Conservation (phyloP, 345 rosid genomes). For the Geranium rotundifolium region DNA sequence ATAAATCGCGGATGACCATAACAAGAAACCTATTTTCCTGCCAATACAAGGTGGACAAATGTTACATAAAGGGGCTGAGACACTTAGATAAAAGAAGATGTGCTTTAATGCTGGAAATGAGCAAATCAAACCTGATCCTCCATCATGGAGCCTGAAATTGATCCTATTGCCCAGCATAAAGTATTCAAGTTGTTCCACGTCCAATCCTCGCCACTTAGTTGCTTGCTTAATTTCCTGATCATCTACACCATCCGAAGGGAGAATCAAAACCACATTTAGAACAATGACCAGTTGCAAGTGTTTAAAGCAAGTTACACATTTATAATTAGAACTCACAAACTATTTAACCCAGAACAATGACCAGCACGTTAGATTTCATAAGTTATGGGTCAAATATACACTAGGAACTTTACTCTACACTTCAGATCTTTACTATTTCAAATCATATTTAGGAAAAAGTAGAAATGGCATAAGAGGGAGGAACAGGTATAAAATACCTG, state of each 20-base stretch:
- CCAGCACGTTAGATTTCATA: background rate
- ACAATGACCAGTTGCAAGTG: background rate
- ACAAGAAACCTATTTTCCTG: constrained; percentile 99
- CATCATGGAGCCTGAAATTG: constrained; percentile 97
- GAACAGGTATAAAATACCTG: constrained; percentile 39
- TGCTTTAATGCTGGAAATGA: background rate
- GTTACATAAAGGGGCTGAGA: constrained; percentile 2
- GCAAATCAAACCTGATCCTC: constrained; percentile 72
- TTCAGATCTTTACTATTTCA: no score
- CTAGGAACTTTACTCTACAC: no score
- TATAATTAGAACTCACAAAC: no score
- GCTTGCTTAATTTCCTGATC: constrained; percentile 91
- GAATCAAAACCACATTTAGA: constrained; percentile 2
- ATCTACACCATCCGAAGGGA: constrained; percentile 35
- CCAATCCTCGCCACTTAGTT: constrained; percentile 95
- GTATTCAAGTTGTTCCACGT: constrained; percentile 95
- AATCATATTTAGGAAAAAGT: no score
- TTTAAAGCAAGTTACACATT: background rate
- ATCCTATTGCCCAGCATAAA: constrained; percentile 98
- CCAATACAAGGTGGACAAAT: constrained; percentile 6
- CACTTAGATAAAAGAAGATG: background rate
- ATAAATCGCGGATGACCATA: constrained; percentile 92
- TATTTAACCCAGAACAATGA: background rate
- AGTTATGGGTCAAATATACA: background rate
- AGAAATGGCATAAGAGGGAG: background rate